These are phyloP conservation scores for Crithidia expoeki DNA, from an alignment of 208 protist species.

Conservation along the genomic window DNA sequence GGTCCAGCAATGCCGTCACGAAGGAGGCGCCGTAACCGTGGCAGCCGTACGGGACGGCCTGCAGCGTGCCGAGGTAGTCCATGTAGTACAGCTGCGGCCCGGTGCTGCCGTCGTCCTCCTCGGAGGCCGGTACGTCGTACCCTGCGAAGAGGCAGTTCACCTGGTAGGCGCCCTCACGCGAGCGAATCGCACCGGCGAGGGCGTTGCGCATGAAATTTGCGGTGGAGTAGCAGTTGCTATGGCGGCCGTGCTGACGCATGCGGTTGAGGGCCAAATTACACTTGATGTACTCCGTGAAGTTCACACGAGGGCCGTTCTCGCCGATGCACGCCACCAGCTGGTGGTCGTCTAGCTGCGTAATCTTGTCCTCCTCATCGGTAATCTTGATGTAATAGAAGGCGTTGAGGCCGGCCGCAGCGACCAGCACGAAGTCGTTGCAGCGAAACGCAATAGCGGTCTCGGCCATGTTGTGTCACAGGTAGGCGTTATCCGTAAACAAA, in stretches of 20 bases:
- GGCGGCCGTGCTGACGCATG: conserved; percentile 83
- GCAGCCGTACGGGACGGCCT: conserved; percentile 90
- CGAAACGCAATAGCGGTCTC: conserved; percentile 90
- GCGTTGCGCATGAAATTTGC: conserved; percentile 90
- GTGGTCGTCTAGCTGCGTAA: conserved; percentile 85
- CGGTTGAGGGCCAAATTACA: conserved; percentile 89
- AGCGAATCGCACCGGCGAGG: conserved; percentile 87
- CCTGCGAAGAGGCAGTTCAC: conserved; percentile 93
- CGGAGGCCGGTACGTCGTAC: conserved; percentile 83
- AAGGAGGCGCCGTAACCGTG: conserved; percentile 95
- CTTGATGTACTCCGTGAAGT: conserved; percentile 95
- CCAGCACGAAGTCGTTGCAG: conserved; percentile 87
- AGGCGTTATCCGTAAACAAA: background rate
- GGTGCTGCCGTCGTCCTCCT: conserved; percentile 57
- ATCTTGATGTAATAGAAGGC: conserved; percentile 94
- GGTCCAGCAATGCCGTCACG: conserved; percentile 90
- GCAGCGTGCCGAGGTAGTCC: conserved; percentile 94
- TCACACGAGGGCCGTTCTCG: conserved; percentile 89
- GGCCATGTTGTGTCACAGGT: conserved; percentile 48
- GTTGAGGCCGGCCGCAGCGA: conserved; percentile 81
- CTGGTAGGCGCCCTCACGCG: conserved; percentile 82
- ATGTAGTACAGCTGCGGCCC: conserved; percentile 93
- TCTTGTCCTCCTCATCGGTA: conserved; percentile 93
- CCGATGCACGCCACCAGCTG: conserved; percentile 91
- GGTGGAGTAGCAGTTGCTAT: conserved; percentile 76